Conservation (phyloP, 2,329 filamentous ascomycete genomes). For the Trichoderma semiorbis region DNA sequence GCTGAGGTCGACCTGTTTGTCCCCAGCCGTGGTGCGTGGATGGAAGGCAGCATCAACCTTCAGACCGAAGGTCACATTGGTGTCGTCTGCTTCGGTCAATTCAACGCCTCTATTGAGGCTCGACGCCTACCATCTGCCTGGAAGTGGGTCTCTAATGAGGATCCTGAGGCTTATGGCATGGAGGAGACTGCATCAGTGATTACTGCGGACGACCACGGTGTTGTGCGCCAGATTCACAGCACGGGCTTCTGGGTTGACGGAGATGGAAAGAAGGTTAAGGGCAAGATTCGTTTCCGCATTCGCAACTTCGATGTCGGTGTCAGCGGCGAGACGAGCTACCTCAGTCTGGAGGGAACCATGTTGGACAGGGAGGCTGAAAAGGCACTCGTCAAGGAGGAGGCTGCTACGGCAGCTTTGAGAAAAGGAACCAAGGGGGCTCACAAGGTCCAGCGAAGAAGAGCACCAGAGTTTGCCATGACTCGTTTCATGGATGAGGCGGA, state of each 20-base stretch:
- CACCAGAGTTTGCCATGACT: slow-evolving; percentile 56
- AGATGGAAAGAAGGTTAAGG: slow-evolving; percentile 64
- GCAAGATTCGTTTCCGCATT: slow-evolving; percentile 72
- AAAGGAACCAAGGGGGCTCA: slow-evolving; percentile 35
- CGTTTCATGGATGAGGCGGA: slow-evolving; percentile 49
- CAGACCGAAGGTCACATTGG: slow-evolving; percentile 88
- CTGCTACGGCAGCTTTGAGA: slow-evolving; percentile 39
- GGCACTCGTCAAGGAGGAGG: slow-evolving; percentile 45
- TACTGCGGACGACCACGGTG: slow-evolving; percentile 49
- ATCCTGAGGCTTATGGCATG: slow-evolving; percentile 37
- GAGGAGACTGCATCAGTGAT: slow-evolving; percentile 42
- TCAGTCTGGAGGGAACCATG: slow-evolving; percentile 88
- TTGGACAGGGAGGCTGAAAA: slow-evolving; percentile 65
- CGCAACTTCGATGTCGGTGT: slow-evolving; percentile 79
- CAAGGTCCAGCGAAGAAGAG: slow-evolving; percentile 33
- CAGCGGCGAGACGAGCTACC: slow-evolving; percentile 71
- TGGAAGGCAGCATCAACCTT: slow-evolving; percentile 80
- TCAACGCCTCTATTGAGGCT: slow-evolving; percentile 83
- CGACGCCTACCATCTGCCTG: slow-evolving; percentile 72
- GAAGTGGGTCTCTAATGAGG: slow-evolving; percentile 68
- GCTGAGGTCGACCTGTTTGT: slow-evolving; percentile 82
- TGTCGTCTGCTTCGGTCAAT: slow-evolving; percentile 83
- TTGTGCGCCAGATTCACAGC: slow-evolving; percentile 50
- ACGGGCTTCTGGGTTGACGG: slow-evolving; percentile 74
- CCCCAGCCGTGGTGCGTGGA: slow-evolving; percentile 66